A percentile compares a stretch with the other conserved stretches of the same genome.
Evolutionary conservation across 2,329 filamentous ascomycete species (phyloP).

Genomic region (Gremmenia infestans): DNA sequence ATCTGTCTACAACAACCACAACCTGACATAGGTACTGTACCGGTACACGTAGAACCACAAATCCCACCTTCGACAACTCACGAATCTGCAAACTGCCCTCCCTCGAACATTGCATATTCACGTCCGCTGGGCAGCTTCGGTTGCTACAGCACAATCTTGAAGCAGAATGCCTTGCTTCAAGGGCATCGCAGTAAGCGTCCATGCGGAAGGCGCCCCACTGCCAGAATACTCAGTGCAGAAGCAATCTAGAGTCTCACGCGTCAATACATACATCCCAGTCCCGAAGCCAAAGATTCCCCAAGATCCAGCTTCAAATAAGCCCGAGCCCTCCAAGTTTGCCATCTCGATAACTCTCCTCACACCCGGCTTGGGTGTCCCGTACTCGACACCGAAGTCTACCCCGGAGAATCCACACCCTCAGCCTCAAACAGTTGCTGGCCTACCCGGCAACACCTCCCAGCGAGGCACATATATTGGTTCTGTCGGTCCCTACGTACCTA

Average conservation of each 20-base stretch:
- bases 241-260: slow-evolving; percentile 83
- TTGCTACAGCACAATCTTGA: slow-evolving; percentile 17
- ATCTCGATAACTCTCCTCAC: slow-evolving; percentile 97
- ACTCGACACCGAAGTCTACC: slow-evolving; percentile 81
- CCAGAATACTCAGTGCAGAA: slow-evolving; percentile 93
- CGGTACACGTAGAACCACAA: no score
- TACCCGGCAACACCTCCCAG: slow-evolving; percentile 50
- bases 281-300: slow-evolving; percentile 73
- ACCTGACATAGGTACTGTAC: no score
- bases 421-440: slow-evolving; percentile 72
- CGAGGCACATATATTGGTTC: slow-evolving; percentile 48
- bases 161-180: slow-evolving; percentile 88
- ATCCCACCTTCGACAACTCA: background rate
- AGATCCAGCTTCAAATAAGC: slow-evolving; percentile 61
- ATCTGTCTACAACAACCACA: background rate
- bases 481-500: slow-evolving; percentile 83
- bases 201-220: slow-evolving; percentile 73
- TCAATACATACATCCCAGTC: slow-evolving; percentile 96
- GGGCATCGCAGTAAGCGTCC: slow-evolving; percentile 96
- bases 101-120: slow-evolving; percentile 5
- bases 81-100: background rate
- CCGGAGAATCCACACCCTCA: slow-evolving; percentile 72
- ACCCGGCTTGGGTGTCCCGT: slow-evolving; percentile 81
- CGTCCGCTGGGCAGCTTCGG: slow-evolving; percentile 20
- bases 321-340: slow-evolving; percentile 92